phyloP scores from a whole-genome alignment of 495 filamentous ascomycete species.

The Penicillium taxi region DNA sequence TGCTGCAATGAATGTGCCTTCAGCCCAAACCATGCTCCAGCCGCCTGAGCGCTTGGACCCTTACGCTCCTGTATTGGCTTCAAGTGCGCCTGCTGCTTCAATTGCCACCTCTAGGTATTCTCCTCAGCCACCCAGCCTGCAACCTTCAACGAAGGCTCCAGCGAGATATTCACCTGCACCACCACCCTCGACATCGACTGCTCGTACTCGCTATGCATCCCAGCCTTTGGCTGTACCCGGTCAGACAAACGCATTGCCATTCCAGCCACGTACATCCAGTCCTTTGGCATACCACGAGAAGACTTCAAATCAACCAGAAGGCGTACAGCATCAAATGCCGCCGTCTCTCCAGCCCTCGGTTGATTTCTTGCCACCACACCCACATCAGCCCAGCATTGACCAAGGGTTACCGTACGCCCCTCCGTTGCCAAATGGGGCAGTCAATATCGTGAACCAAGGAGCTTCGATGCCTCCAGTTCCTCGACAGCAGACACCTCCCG shows the following conservation, averaged over 20 bases:
- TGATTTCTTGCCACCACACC: constrained; percentile 18
- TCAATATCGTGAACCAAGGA: constrained; percentile 2
- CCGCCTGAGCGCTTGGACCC: constrained; percentile 55
- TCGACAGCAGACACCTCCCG: constrained; percentile 23
- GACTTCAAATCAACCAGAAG: constrained; percentile 28
- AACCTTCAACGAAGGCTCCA: constrained; percentile 26
- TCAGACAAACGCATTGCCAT: constrained; percentile 46
- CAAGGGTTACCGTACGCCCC: constrained; percentile 12
- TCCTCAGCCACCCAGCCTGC: constrained; percentile 28
- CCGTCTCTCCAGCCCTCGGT: constrained; percentile 24
- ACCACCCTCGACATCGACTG: constrained; percentile 37
- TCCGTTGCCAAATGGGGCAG: constrained; percentile 5
- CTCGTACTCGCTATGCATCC: constrained; percentile 42
- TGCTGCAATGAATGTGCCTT: constrained; percentile 16
- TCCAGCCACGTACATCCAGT: constrained; percentile 79
- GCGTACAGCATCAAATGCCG: constrained; percentile 11
- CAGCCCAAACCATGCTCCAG: constrained; percentile 33
- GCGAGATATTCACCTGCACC: constrained; percentile 34
- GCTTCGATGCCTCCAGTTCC: constrained; percentile 5
- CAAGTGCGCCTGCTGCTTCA: constrained; percentile 33
- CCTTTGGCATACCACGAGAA: constrained; percentile 62
- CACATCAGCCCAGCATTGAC: constrained; percentile 13
- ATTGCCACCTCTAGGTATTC: constrained; percentile 34
- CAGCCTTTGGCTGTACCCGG: constrained; percentile 40
- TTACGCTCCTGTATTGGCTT: constrained; percentile 42